Evolutionary conservation across 345 rosid species (phyloP).

Genomic region (Geranium rotundifolium): DNA sequence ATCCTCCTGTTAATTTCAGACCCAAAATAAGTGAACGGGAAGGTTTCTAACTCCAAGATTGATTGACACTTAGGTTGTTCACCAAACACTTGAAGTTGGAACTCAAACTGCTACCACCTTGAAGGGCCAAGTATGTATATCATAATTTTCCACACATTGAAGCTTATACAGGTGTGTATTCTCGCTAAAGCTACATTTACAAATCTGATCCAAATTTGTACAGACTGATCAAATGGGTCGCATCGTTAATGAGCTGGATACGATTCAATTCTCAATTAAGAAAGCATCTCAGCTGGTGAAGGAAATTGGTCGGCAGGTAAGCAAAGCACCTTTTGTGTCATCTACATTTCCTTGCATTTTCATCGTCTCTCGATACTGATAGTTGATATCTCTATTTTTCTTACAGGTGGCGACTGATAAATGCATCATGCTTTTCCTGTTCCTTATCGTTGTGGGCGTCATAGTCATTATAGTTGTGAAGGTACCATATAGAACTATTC

Average conservation of each 20-base stretch:
- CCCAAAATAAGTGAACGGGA: slow-evolving; percentile 1
- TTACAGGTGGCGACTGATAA: slow-evolving; percentile 96
- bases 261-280: slow-evolving; percentile 94
- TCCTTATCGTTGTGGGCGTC: slow-evolving; percentile 89
- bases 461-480: slow-evolving; percentile 88
- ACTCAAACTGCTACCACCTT: slow-evolving; percentile 81
- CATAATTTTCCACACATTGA: not conserved
- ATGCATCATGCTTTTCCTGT: slow-evolving; percentile 86
- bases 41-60: not conserved
- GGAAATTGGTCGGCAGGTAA: slow-evolving; percentile 98
- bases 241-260: slow-evolving; percentile 89
- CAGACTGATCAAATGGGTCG: slow-evolving; percentile 99
- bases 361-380: not conserved
- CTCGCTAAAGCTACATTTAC: not conserved
- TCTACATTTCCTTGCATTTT: not conserved
- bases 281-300: slow-evolving; percentile 96
- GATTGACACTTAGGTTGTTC: slow-evolving; percentile 54
- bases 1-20: no score
- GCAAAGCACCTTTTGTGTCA: slow-evolving; percentile 7
- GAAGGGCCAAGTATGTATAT: slow-evolving; percentile 78
- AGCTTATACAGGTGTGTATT: not conserved
- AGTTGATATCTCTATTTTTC: slow-evolving; percentile 10
- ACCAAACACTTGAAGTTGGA: slow-evolving; percentile 97
- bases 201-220: slow-evolving; percentile 16
- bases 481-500: slow-evolving; percentile 32